Evolutionary conservation across 208 protist species (phyloP), one percentile per base, ranked within the genome.

Genomic region (Angomonas deanei): DNA sequence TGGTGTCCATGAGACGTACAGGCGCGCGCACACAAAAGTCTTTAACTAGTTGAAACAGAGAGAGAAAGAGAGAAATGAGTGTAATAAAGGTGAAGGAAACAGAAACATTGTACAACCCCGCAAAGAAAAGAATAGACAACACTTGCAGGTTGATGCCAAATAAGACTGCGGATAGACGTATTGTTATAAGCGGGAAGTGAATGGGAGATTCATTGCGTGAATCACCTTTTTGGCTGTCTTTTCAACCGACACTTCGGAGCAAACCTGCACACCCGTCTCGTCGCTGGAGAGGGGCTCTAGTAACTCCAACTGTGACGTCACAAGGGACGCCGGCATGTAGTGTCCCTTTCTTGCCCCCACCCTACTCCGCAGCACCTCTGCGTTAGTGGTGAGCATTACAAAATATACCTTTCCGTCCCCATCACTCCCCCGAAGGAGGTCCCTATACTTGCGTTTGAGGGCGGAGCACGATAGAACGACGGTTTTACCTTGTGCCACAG

Each of bases 381-480:
- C 19, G 15, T 75, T 59, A 19, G 70, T 68, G 17, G 33, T 57
- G 5, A 92, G 59, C 33, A 82, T 58, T 1, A 92, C 28, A 66
- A 94, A 89, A 46, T 80, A 88, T 3, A 65, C 39, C 27, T 21
- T 13, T 3, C 0, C 0, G n/a, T n/a, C n/a, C n/a, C n/a, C n/a
- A n/a, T n/a, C n/a, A 2, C n/a, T 54, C 15, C 38, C 36, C 23
- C 49, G 1, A 19, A 93, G 69, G 5, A 78, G 48, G 39, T 90
- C 82, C n/a, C 87, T 71, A 48, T 93, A 93, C 19, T 27, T 3
- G 6, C 70, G 59, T 30, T 73, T 79, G 46, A 94, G 64, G 1
- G 82, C 84, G 8, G 81, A 89, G 70, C 84, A 92, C 3, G 84
- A 64, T 3, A 94, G 60, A 8, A 90, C 82, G 0, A 90, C 68